A percentile compares a stretch with the other conserved stretches of the same genome.
phyloP scores from a whole-genome alignment of 2,329 filamentous ascomycete genomes.

The Penicillium corylophilum region DNA sequence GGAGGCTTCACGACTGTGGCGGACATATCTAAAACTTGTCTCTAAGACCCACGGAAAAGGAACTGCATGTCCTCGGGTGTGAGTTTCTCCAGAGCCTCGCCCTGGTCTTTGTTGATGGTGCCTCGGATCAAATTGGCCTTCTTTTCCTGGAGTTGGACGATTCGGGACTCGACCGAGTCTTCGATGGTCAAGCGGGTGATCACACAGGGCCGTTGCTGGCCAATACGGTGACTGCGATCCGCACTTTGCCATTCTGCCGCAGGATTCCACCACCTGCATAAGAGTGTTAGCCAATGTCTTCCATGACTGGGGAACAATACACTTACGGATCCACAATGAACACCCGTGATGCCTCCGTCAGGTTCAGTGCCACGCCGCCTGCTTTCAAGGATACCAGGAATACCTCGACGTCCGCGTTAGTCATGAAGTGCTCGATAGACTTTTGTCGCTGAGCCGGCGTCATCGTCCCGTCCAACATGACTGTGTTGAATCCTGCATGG shows the following conservation, averaged over 20 bases:
- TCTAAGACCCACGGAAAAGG: slow-evolving; percentile 74
- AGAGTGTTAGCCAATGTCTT: slow-evolving; percentile 25
- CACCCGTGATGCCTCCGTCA: slow-evolving; percentile 91
- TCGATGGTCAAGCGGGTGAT: slow-evolving; percentile 95
- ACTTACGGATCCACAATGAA: slow-evolving; percentile 95
- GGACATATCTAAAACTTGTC: not conserved
- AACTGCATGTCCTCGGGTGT: slow-evolving; percentile 94
- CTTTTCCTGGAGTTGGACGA: slow-evolving; percentile 96
- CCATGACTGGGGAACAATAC: not conserved
- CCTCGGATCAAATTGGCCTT: slow-evolving; percentile 98
- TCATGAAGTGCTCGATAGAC: slow-evolving; percentile 96
- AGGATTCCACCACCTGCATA: slow-evolving; percentile 91
- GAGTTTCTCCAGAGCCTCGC: slow-evolving; percentile 81
- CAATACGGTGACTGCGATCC: slow-evolving; percentile 90
- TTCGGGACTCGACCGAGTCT: slow-evolving; percentile 92
- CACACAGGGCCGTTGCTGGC: slow-evolving; percentile 87
- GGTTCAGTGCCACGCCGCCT: slow-evolving; percentile 89
- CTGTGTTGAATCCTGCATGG: slow-evolving; percentile 94
- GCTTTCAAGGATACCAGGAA: slow-evolving; percentile 96
- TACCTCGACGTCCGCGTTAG: slow-evolving; percentile 86
- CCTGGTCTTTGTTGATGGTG: slow-evolving; percentile 89
- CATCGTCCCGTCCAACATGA: slow-evolving; percentile 98
- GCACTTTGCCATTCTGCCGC: slow-evolving; percentile 99
- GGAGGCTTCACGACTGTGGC: not conserved
- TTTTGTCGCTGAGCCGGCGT: slow-evolving; percentile 88